These are phyloP conservation scores for Hygrophorus russula DNA, from an alignment of 768 basidiomycete species.

Conservation along the genomic window DNA sequence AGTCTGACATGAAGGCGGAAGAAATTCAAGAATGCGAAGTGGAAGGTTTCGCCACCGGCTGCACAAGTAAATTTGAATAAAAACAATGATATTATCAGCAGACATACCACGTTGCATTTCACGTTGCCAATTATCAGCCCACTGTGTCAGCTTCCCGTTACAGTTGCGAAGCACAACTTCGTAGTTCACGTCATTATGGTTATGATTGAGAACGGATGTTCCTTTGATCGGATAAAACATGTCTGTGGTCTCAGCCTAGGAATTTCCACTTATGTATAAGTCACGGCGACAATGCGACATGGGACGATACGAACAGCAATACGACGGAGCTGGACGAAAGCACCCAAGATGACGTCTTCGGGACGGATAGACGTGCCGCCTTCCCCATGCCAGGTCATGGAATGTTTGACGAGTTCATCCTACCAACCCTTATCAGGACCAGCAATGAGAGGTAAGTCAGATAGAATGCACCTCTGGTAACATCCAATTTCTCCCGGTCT, in stretches of 20 bases:
- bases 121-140: constrained; percentile 60
- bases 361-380: constrained; percentile 45
- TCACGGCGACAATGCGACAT: neutral
- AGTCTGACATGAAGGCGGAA: constrained; percentile 72
- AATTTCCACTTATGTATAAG: constrained; percentile 1
- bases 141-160: constrained; percentile 60
- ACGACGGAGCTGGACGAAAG: constrained; percentile 66
- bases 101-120: constrained; percentile 61
- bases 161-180: constrained; percentile 62
- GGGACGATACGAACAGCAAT: constrained; percentile 49
- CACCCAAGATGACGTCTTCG: constrained; percentile 72
- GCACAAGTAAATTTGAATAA: constrained; percentile 6
- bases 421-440: constrained; percentile 14
- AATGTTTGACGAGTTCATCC: constrained; percentile 66
- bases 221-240: constrained; percentile 47
- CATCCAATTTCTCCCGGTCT: constrained; percentile 85
- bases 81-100: neutral
- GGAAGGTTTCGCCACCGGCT: constrained; percentile 70
- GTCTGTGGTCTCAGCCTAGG: constrained; percentile 70
- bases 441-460: neutral
- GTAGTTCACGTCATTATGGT: constrained; percentile 57
- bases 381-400: constrained; percentile 60
- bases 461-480: constrained; percentile 35
- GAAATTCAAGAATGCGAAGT: constrained; percentile 61
- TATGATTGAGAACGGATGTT: constrained; percentile 26